A percentile compares a stretch with the other conserved stretches of the same genome.
Evolutionary conservation across 345 rosid genomes (phyloP).

Genomic region (Psidium friedrichsthalianum): DNA sequence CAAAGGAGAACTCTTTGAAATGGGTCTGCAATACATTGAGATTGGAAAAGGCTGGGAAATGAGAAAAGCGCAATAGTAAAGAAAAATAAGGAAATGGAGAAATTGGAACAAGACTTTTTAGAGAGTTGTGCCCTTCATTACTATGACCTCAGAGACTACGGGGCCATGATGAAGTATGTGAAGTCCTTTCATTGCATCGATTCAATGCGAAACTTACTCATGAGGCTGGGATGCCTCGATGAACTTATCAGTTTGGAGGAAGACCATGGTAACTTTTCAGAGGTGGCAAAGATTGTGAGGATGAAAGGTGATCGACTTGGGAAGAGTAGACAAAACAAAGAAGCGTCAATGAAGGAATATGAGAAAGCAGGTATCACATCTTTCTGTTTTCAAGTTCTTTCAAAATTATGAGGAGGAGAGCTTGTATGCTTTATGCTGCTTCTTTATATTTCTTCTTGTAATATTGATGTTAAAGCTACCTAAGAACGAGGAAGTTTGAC

Average conservation of each 20-base stretch:
- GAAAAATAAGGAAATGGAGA: conserved; percentile 5
- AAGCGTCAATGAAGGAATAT: conserved; percentile 15
- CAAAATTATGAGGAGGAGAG: not conserved
- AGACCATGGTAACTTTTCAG: conserved; percentile 18
- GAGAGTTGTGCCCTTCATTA: conserved; percentile 28
- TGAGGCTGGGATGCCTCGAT: conserved; percentile 13
- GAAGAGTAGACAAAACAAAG: not conserved
- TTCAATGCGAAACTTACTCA: conserved; percentile 16
- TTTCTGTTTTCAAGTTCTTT: not conserved
- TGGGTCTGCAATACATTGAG: conserved; percentile 22
- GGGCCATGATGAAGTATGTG: conserved; percentile 22
- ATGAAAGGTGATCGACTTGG: not conserved
- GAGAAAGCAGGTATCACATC: conserved; percentile 5
- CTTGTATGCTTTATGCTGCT: not conserved
- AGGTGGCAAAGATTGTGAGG: conserved; percentile 14
- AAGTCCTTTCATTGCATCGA: conserved; percentile 12
- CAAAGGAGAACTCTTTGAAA: conserved; percentile 24
- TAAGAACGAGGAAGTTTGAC: not conserved
- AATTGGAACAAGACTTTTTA: conserved; percentile 21
- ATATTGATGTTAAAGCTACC: not conserved
- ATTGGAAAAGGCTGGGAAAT: conserved; percentile 15
- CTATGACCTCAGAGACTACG: conserved; percentile 9
- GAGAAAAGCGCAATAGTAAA: not conserved
- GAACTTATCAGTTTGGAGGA: conserved; percentile 27
- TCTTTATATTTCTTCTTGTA: not conserved